Base-by-base conservation (phyloP, 345 rosid species). In the Mallotus nudiflorus region DNA sequence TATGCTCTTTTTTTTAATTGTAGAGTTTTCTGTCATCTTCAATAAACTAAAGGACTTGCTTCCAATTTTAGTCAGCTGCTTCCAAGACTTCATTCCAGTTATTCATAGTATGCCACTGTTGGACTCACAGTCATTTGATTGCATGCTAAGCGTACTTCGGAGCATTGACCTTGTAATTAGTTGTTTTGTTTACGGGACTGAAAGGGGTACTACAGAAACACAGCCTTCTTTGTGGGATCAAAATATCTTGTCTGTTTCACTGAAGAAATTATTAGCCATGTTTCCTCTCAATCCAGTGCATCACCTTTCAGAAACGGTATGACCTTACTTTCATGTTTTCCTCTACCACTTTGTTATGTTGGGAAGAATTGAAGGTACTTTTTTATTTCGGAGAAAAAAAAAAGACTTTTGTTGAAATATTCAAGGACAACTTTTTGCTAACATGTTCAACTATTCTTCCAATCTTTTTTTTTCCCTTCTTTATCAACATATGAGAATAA, bases 31-130 rank as follows among this genome's bases (percentile, higher is more conserved):
- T 62, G 61, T 77, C 58, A 75, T 86, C 67, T 51, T 64, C 68
- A 76, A 72, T 63, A 89, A 85, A 75, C 70, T 92, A 53, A 84
- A 84, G 80, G 91, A 85, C 65, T 82, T 92, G 71, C 83, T 95
- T 73, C 94, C 81, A 72, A 85, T 84, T 81, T 77, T 92, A 60
- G 68, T 90, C 64, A 81, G 56, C 64, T 88, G 92, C 82, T 86
- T 92, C 80, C 82, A 81, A 84, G 93, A 92, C 51, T 85, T 90
- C 74, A 67, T 85, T 68, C 86, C 88, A 15, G 66, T 82, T 69
- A 75, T 82, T 80, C 87, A 83, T 63, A 66, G 83, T 45, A 72
- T 63, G 62, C 75, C 78, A 7, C 74, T 66, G 68, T 64, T 88
- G 61, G 92, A 89, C 71, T 80, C 69, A 50, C 81, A 70, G 65